Evolutionary conservation across 768 basidiomycete species (phyloP), one percentile per base, ranked within the genome.

Genomic region (Lactarius sanguifluus): DNA sequence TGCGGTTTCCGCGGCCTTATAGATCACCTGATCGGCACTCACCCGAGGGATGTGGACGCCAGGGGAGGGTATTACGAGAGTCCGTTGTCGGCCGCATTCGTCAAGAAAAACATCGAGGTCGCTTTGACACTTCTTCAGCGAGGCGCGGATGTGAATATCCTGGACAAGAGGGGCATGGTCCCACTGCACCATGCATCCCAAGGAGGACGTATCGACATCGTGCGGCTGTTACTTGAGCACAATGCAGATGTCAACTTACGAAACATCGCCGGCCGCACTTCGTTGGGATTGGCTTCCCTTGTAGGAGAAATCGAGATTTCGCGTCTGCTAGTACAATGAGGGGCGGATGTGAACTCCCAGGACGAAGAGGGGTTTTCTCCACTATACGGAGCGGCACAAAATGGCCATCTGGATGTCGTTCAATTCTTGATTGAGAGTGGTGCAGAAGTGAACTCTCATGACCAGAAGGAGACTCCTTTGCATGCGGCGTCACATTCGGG

Each of bases 181-280:
- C 38, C 59, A 13, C 50, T 65, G 40, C 59, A 60, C 20, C 0
- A 2, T 6, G 52, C 41, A 25, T 54, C 38, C 6, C 1, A 6
- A 5, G 0, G 7, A 1, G 52, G 30, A 28, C 23, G 9, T 5
- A 12, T 8, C 28, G 52, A 36, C 5, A 16, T 23, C 12, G 59
- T 32, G 7, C 40, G n/a, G 5, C 13, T 60, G 10, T 50, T 65
- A 38, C 59, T 65, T 8, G 23, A 64, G 63, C 23, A 50, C 57
- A 43, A 23, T 6, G 63, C 34, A 20, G 45, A 64, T n/a, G 25
- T n/a, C 9, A 30, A 64, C 1, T 32, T 34, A 3, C 62, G 41
- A 20, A 41, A 34, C 55, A 15, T 5, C 45, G 10, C n/a, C 2
- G 45, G 45, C 20, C 10, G 10, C n/a, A 47, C 45, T 4, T n/a